These are phyloP conservation scores for Isabelozyma heimii DNA, from an alignment of 805 yeast species.

Conservation along the genomic window DNA sequence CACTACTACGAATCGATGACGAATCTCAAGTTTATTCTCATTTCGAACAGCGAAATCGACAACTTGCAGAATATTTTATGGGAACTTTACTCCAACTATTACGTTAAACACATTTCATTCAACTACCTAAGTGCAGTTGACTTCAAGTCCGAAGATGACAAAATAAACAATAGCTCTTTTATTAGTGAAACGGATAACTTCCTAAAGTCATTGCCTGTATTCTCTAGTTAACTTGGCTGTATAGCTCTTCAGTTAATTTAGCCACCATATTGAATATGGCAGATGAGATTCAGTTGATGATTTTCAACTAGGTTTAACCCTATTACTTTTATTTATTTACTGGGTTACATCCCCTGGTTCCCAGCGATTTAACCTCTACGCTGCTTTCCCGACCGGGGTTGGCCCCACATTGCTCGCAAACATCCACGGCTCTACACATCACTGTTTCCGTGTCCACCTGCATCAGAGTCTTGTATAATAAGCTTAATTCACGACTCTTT, in stretches of 20 bases:
- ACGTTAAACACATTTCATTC: slow-evolving; percentile 57
- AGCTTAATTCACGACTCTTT: neutral
- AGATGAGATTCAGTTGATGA: no score
- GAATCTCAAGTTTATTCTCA: slow-evolving; percentile 69
- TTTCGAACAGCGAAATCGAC: slow-evolving; percentile 64
- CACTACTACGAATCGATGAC: slow-evolving; percentile 81
- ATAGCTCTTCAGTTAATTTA: no score
- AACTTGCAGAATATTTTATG: slow-evolving; percentile 54
- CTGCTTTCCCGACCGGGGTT: no score
- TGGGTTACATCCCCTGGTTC: no score
- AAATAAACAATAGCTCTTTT: slow-evolving; percentile 57
- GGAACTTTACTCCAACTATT: slow-evolving; percentile 58
- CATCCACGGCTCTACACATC: no score
- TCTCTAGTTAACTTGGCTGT: neutral
- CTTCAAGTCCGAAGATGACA: slow-evolving; percentile 44
- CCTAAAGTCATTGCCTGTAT: slow-evolving; percentile 31
- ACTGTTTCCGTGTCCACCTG: no score
- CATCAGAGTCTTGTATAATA: neutral
- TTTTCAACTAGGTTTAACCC: no score
- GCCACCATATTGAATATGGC: no score
- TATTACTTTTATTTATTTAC: no score
- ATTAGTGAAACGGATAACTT: slow-evolving; percentile 51
- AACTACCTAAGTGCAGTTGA: slow-evolving; percentile 57
- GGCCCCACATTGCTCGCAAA: no score
- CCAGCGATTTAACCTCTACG: no score